Evolutionary conservation across 164 flowering plant genomes (phyloP), one percentile per base, ranked within the genome.

Genomic region (Berberis thunbergii): DNA sequence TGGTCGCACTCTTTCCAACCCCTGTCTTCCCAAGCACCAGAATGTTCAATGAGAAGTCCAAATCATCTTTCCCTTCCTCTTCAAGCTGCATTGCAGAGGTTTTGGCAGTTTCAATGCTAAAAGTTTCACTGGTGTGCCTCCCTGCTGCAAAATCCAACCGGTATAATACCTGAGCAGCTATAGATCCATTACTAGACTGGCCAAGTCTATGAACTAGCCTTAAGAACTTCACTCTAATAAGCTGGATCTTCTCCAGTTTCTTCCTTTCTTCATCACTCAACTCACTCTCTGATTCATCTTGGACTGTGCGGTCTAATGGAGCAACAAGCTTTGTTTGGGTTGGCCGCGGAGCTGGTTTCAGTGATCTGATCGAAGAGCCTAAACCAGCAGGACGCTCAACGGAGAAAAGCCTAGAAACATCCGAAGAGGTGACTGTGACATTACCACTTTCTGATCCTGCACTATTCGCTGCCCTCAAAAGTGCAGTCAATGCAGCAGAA

Each of bases 1-100:
- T 84, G 44, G 94, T 93, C 9, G 98, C 98, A 78, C 98, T 93
- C 78, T 93, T 93, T 6, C 98, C 98, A 57, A 89, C 98, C n/a
- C 98, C 98, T 59, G 83, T 68, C 77, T 93, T 93, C 62, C 98
- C 97, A 59, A 90, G 77, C 62, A 86, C 91, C 41, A 93, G 72
- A 59, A 93, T 78, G 74, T 86, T 93, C 72, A 88, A 65, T 26
- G 94, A 84, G 68, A 90, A 86, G 77, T 78, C 75, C 59, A 93
- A 69, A 65, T 84, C 84, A 64, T 82, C 82, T 61, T 72, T 77
- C 7, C 73, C 84, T 13, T 62, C 49, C 2, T 71, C 76, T 70
- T 93, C 98, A 63, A 90, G 83, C 73, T 84, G 69, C 67, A 62
- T 13, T 57, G 96, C 97, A 4, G 70, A 80, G 63, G 57, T 76